Percentiles rank a stretch among this genome's conserved stretches.
Conservation (phyloP, 2,329 filamentous ascomycete genomes). For the Eutypa lata region DNA sequence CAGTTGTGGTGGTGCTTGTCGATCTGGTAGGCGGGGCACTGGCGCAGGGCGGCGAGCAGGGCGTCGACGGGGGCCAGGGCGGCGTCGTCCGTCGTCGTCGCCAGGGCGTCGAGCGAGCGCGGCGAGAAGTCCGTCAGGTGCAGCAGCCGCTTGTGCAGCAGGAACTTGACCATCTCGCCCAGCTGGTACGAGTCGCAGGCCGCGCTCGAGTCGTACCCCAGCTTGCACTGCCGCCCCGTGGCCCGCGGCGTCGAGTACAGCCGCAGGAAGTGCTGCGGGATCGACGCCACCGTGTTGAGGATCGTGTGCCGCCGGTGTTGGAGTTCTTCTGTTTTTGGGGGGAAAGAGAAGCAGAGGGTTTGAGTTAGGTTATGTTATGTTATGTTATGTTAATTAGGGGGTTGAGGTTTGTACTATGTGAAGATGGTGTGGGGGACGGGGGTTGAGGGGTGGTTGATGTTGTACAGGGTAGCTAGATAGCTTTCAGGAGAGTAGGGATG, state of each 20-base stretch:
- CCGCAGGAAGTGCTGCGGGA: constrained; percentile 64
- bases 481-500: constrained; percentile 9
- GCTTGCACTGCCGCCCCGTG: constrained; percentile 59
- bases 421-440: not conserved
- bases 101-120: constrained; percentile 40
- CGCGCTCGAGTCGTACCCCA: constrained; percentile 69
- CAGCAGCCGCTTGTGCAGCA: constrained; percentile 58
- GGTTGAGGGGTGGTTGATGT: not conserved
- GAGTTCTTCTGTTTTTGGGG: constrained; percentile 55
- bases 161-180: constrained; percentile 73
- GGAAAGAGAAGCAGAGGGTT: no score
- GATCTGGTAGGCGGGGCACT: constrained; percentile 70
- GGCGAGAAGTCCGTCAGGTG: constrained; percentile 56
- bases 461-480: not conserved
- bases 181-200: constrained; percentile 77
- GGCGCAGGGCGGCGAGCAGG: constrained; percentile 58
- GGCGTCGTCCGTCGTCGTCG: no score
- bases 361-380: constrained; percentile 8
- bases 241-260: constrained; percentile 67
- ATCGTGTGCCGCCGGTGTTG: constrained; percentile 63
- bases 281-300: constrained; percentile 65
- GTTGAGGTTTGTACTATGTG: not conserved
- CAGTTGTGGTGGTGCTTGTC: constrained; percentile 73
- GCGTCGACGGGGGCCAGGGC: constrained; percentile 60
- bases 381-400: constrained; percentile 10